Base-by-base conservation (phyloP, 768 basidiomycete species). In the Naganishia vishniacii region DNA sequence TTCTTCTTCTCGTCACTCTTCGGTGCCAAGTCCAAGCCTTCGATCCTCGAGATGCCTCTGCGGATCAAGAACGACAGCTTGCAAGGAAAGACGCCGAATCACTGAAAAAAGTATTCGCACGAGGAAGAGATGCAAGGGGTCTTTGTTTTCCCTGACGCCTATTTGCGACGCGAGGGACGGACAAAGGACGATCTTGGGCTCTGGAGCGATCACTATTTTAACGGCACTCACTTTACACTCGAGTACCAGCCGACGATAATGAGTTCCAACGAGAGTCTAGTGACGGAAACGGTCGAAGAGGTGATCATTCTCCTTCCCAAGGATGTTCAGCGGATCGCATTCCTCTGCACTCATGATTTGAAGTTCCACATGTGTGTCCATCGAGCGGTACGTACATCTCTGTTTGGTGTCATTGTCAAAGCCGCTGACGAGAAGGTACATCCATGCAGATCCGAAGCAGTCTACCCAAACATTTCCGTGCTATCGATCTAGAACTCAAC, bases 21-120 rank as follows among this genome's bases (percentile, higher is more conserved):
- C 49, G 49, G 49, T n/a, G 34, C 31, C 31, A 11, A 31, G 15
- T 32, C 31, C 6, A 18, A 51, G 13, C 18, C 32, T 15, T 51
- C 49, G 13, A 51, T 51, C n/a, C 49, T 51, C 49, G 49, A 51
- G 6, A 51, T 13, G 29, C 49, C 49, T 1, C 49, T 51, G 31
- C 16, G 32, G 31, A 23, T 51, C 31, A 15, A 51, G 32, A 2
- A 51, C 31, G 49, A 51, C 31, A 7, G 20, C 15, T n/a, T 8
- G 2, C 32, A 6, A 23, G 12, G 49, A 31, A 51, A 51, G 18
- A 31, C 6, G 32, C 32, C 49, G 32, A 5, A n/a, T 18, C 5
- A 5, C 6, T 1, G 15, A 7, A 34, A 34, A 32, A n/a, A n/a
- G n/a, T n/a, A 32, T 16, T 2, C 18, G 16, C 20, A 51, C 15